Evolutionary conservation across 164 flowering plant species (phyloP), one percentile per base, ranked within the genome.

Genomic region (Magnolia sinica): DNA sequence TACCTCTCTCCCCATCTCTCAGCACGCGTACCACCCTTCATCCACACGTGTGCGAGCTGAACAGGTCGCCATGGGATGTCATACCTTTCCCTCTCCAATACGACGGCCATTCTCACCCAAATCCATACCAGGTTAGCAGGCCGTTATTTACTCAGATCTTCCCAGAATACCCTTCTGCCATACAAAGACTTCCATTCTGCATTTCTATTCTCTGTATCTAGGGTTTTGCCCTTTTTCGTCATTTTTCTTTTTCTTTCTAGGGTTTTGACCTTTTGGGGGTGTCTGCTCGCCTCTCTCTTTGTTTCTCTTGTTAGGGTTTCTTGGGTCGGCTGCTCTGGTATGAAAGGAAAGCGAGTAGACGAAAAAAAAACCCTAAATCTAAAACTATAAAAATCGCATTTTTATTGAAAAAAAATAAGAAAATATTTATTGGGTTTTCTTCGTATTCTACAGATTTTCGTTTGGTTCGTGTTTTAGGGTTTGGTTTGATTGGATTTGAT

Each of bases 51-150:
- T 87, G 90, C 79, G 76, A 87, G 84, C 85, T 88, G 55, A 89
- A 87, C 79, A 85, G 79, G 80, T 87, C 91, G 24, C 89, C 89
- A 11, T 89, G 92, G 92, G 92, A 89, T 83, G 87, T 86, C 76
- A 79, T 84, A 68, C 22, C 86, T 3, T 78, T 84, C 82, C 4
- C 76, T 63, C 68, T 64, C 37, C 76, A 79, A 65, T 58, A 50
- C 13, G 49, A 71, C 67, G 61, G 61, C 61, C 10, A 27, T 49
- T 23, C 68, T 61, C 76, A 59, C 68, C 49, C 70, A 29, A 55
- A 73, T 11, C 63, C 51, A 14, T 73, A 14, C 64, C 65, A 73
- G 77, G 82, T 76, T 45, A 72, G 76, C 51, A 19, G 7, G 24
- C 58, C 71, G 67, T 4, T 52, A 9, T 52, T 52, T 52, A 9